A percentile compares a stretch with the other conserved stretches of the same genome.
phyloP scores from a whole-genome alignment of 2,329 filamentous ascomycete species.

The Fusarium sp. region DNA sequence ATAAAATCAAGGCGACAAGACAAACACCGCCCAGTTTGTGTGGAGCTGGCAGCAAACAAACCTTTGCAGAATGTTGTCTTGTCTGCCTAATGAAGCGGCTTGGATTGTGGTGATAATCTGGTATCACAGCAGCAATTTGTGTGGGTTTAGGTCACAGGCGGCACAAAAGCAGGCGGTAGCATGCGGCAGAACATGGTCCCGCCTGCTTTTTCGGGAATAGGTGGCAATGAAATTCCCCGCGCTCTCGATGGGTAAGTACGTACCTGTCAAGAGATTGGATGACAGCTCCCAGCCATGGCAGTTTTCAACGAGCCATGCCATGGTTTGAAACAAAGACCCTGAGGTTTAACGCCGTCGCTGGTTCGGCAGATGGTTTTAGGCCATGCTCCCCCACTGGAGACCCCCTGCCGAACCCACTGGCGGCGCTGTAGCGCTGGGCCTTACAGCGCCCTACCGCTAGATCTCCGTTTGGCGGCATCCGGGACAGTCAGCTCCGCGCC shows the following conservation, averaged over 20 bases:
- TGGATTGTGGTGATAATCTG: slow-evolving; percentile 32
- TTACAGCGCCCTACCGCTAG: slow-evolving; percentile 9
- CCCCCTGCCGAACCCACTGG: slow-evolving; percentile 16
- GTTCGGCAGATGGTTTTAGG: slow-evolving; percentile 27
- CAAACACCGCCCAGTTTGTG: slow-evolving; percentile 6
- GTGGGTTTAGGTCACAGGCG: slow-evolving; percentile 37
- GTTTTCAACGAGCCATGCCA: neutral
- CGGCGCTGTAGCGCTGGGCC: slow-evolving; percentile 12
- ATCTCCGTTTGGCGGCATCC: neutral
- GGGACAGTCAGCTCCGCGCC: neutral
- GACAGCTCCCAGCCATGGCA: neutral
- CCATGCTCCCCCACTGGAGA: slow-evolving; percentile 10
- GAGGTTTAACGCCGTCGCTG: slow-evolving; percentile 31
- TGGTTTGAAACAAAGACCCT: slow-evolving; percentile 11
- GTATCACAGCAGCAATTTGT: slow-evolving; percentile 32
- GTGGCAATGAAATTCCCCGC: slow-evolving; percentile 8
- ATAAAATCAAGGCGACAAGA: neutral
- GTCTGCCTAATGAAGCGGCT: slow-evolving; percentile 2
- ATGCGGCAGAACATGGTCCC: slow-evolving; percentile 47
- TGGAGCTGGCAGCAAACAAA: slow-evolving; percentile 14
- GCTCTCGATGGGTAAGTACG: slow-evolving; percentile 17
- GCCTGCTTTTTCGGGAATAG: slow-evolving; percentile 24
- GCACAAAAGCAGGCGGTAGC: slow-evolving; percentile 50
- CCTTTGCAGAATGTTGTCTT: slow-evolving; percentile 12
- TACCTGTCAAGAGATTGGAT: slow-evolving; percentile 1